These are phyloP conservation scores for Pseudohyphozyma bogoriensis DNA, from an alignment of 768 basidiomycete species.

Conservation along the genomic window DNA sequence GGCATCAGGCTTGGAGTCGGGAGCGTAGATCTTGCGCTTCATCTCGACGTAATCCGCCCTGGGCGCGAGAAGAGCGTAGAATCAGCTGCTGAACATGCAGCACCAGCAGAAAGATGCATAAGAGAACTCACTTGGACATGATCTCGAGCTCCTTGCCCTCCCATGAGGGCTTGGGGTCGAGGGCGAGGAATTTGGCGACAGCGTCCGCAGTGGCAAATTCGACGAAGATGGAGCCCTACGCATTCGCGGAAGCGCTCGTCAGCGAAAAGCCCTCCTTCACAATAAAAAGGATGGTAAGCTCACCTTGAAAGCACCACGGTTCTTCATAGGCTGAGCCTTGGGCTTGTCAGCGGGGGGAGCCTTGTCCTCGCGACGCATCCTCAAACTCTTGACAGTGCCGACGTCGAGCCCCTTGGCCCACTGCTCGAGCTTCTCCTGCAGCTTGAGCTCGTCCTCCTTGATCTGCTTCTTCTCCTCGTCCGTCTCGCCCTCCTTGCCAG, in stretches of 20 bases:
- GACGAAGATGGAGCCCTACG: slow-evolving; percentile 78
- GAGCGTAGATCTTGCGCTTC: slow-evolving; percentile 91
- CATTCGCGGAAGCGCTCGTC: neutral
- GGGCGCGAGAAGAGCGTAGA: neutral
- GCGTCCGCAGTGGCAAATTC: slow-evolving; percentile 68
- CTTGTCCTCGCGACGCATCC: slow-evolving; percentile 72
- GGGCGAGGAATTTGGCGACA: slow-evolving; percentile 64
- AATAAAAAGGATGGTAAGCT: neutral
- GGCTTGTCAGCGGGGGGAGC: slow-evolving; percentile 47
- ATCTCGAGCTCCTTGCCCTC: slow-evolving; percentile 62
- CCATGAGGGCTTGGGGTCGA: slow-evolving; percentile 71
- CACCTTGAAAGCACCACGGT: slow-evolving; percentile 37
- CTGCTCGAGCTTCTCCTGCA: slow-evolving; percentile 64
- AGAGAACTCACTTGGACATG: slow-evolving; percentile 74
- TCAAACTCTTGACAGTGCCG: slow-evolving; percentile 66
- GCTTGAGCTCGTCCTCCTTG: slow-evolving; percentile 36
- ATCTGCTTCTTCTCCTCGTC: slow-evolving; percentile 14
- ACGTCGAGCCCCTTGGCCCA: slow-evolving; percentile 59
- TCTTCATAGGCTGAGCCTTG: slow-evolving; percentile 55
- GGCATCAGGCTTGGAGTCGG: slow-evolving; percentile 38
- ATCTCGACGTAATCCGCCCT: slow-evolving; percentile 83
- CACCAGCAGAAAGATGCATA: neutral
- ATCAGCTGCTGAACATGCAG: slow-evolving; percentile 2
- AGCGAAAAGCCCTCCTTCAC: neutral
- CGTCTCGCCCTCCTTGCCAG: slow-evolving; percentile 17